Percentiles rank a stretch among this genome's conserved stretches.
Evolutionary conservation across 2,329 filamentous ascomycete genomes (phyloP).

Genomic region (Exophiala lecanii-corni): DNA sequence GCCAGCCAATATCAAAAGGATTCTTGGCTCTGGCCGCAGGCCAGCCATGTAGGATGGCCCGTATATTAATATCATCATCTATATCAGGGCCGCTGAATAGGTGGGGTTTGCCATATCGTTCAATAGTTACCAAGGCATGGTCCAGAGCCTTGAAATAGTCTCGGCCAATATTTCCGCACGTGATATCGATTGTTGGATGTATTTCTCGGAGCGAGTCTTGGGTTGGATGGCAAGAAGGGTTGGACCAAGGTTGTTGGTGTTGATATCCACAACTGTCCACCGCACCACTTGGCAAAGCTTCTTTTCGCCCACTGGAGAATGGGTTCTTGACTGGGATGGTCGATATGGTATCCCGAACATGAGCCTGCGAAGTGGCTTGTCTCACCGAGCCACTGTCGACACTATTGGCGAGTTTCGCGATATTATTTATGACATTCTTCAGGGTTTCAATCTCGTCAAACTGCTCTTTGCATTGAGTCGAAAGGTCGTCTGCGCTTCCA

Average conservation of each 20-base stretch:
- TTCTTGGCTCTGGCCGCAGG: not conserved
- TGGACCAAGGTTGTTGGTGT: not conserved
- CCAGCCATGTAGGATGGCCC: not conserved
- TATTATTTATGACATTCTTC: not conserved
- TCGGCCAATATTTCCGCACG: not conserved
- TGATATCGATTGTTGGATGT: not conserved
- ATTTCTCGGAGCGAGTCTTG: not conserved
- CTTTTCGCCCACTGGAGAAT: not conserved
- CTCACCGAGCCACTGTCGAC: not conserved
- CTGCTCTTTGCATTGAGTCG: not conserved
- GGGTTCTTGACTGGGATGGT: too few species aligned
- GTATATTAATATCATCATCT: not conserved
- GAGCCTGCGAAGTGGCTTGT: not conserved
- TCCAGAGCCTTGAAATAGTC: not conserved
- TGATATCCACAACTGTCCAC: too few species aligned
- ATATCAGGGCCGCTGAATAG: not conserved
- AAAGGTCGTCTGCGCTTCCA: not conserved
- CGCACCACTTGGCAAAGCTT: not conserved
- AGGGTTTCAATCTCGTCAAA: not conserved
- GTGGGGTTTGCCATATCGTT: not conserved
- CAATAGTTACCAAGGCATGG: not conserved
- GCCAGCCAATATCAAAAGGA: not conserved
- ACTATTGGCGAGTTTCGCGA: not conserved
- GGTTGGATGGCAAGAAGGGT: not conserved
- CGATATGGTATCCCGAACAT: too few species aligned